phyloP scores from a whole-genome alignment of 768 basidiomycete genomes.

The Leccinum subtestaceum region DNA sequence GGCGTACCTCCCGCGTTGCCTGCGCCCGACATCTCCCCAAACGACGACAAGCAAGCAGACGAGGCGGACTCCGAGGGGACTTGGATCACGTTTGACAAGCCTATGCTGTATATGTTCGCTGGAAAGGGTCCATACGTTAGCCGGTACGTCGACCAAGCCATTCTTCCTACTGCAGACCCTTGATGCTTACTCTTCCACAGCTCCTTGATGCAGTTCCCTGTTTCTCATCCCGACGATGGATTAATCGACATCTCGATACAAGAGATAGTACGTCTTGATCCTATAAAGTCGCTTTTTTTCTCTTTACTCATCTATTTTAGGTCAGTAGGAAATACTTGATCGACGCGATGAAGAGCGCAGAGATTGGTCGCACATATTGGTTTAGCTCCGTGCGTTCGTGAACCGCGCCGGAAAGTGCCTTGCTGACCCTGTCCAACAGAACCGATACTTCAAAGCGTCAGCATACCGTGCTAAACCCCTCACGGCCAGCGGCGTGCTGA shows the following conservation, averaged over 20 bases:
- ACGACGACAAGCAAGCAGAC: slow-evolving; percentile 14
- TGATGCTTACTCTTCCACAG: slow-evolving; percentile 30
- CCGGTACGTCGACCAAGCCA: slow-evolving; percentile 38
- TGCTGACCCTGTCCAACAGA: slow-evolving; percentile 36
- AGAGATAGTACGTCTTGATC: slow-evolving; percentile 45
- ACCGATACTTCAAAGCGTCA: slow-evolving; percentile 69
- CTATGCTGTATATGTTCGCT: slow-evolving; percentile 67
- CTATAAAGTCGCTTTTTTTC: neutral
- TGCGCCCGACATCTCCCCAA: slow-evolving; percentile 9
- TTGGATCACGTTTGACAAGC: slow-evolving; percentile 72
- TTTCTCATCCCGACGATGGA: slow-evolving; percentile 77
- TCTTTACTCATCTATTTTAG: slow-evolving; percentile 14
- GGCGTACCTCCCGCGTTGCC: slow-evolving; percentile 8
- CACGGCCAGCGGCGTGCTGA: slow-evolving; percentile 49
- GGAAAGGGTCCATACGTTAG: slow-evolving; percentile 79
- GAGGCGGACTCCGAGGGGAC: slow-evolving; percentile 42
- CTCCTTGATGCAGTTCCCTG: slow-evolving; percentile 81
- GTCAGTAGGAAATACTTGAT: slow-evolving; percentile 47
- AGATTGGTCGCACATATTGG: slow-evolving; percentile 63
- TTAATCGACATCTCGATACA: slow-evolving; percentile 70
- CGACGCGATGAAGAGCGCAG: slow-evolving; percentile 55
- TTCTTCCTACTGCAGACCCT: neutral
- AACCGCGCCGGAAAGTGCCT: neutral
- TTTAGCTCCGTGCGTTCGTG: slow-evolving; percentile 45
- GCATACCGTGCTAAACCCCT: slow-evolving; percentile 72